Evolutionary conservation across 192 early-diverging fungal genomes (phyloP), one percentile per base, ranked within the genome.

Genomic region (Haplosporangium gracile): DNA sequence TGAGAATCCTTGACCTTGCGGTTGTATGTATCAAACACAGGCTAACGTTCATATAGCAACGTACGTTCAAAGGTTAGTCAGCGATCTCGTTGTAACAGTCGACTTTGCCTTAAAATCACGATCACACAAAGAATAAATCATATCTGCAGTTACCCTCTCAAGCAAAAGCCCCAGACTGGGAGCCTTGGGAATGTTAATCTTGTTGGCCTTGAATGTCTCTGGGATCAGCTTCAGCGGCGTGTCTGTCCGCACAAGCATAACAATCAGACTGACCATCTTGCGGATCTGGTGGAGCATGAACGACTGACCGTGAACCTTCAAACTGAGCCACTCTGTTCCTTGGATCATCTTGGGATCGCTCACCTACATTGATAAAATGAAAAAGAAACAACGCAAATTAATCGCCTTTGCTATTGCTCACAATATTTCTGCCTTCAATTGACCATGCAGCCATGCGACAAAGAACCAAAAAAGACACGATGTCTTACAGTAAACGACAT

Each of bases 261-360:
- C 91, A 10, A 94, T 94, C 72, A 99, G 89, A 0, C 97, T 96
- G 78, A 99, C 96, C 99, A 99, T 99, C 83, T 99, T 99, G 49
- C 99, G 95, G 81, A 99, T 99, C 90, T 99, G 99, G 90, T 99
- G 98, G 43, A 99, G 90, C 98, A 99, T 99, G 79, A 99, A 99
- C 53, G 96, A 95, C 88, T 99, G 98, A 5, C 99, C 99, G 79
- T 95, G 92, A 38, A 99, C 94, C 81, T 97, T 98, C 39, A 98
- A 87, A 42, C 94, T 95, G 36, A 99, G 83, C 99, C 98, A 99
- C 85, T 99, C 98, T 36, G 91, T 88, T 29, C 90, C 91, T 20
- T 93, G 74, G 72, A 95, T 94, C 53, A 93, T 77, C 87, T 93
- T 91, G 47, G 95, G 95, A 18, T 95, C 94, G 11, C 90, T 90